Evolutionary conservation across 108 stramenopile genomes (phyloP), one percentile per base, ranked within the genome.

Genomic region (Cylindrotheca fusiformis): DNA sequence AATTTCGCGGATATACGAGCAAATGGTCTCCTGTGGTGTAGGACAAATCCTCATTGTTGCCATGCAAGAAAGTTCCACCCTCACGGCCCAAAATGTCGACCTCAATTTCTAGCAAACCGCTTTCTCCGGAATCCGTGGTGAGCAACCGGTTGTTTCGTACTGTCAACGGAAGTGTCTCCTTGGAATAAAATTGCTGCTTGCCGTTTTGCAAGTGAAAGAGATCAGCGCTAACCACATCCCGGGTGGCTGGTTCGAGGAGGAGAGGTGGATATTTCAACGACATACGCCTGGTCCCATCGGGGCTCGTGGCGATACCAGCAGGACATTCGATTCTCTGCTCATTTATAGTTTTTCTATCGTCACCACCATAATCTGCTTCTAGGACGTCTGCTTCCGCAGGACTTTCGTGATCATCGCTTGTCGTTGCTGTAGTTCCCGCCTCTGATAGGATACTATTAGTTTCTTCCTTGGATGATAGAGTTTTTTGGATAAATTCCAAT

Each of bases 11-110:
- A 72, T 85, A 88, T 8, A 88, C 56, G 32, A 78, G 47, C 36
- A 85, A 63, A 48, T 88, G 87, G 56, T 88, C 87, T 0, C 87
- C 87, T 4, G 82, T 66, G 41, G 70, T 69, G 59, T 84, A 88
- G 0, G 8, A 18, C 6, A 25, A 18, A 0, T 54, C 21, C 32
- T 17, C 29, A 19, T 61, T 27, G n/a, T n/a, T n/a, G n/a, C 56
- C 25, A 4, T n/a, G n/a, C n/a, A n/a, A n/a, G n/a, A n/a, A n/a
- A n/a, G n/a, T n/a, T n/a, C n/a, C n/a, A n/a, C n/a, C n/a, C n/a
- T n/a, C n/a, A n/a, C n/a, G n/a, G n/a, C n/a, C n/a, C n/a, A n/a
- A n/a, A 12, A 25, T 20, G 58, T 47, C 55, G 68, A 48, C 19
- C 31, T 53, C 32, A 80, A 87, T 57, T 62, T 87, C 86, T 41